phyloP scores from a whole-genome alignment of 164 flowering plant species.

The Buxus sempervirens region DNA sequence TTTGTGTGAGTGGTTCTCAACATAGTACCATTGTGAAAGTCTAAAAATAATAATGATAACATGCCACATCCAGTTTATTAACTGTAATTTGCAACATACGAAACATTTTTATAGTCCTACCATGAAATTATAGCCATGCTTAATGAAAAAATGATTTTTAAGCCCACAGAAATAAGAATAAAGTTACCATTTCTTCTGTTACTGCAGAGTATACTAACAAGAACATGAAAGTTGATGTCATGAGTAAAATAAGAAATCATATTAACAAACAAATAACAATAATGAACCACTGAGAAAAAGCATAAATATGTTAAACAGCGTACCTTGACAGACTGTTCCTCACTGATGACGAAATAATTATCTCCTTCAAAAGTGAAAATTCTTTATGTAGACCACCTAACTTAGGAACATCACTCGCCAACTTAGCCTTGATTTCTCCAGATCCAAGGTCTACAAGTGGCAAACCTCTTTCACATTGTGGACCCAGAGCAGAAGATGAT shows the following conservation, averaged over 20 bases:
- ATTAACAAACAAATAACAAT: not conserved
- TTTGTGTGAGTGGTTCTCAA: too few species aligned
- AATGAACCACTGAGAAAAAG: not conserved
- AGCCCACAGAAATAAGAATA: not conserved
- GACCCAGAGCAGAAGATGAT: conserved; percentile 16
- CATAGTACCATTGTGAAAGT: too few species aligned
- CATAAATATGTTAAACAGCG: not conserved
- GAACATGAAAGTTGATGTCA: not conserved
- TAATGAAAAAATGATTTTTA: too few species aligned
- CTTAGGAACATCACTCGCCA: conserved; percentile 22
- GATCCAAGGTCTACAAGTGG: conserved; percentile 17
- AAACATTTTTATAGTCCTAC: not conserved
- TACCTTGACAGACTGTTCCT: conserved; percentile 61
- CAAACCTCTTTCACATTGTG: conserved; percentile 14
- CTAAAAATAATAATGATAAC: too few species aligned
- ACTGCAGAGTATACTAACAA: not conserved
- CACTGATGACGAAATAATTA: conserved; percentile 46
- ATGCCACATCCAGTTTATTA: too few species aligned
- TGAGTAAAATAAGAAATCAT: not conserved
- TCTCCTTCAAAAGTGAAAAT: conserved; percentile 56
- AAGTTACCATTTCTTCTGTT: not conserved
- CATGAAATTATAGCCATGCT: not conserved
- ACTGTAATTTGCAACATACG: not conserved
- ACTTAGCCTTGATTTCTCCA: conserved; percentile 17
- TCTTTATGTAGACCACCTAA: conserved; percentile 90